Percentiles rank a stretch among this genome's conserved stretches.
These are phyloP conservation scores for Mortierella sp. DNA, from an alignment of 371 early-diverging fungal species.

Conservation along the genomic window DNA sequence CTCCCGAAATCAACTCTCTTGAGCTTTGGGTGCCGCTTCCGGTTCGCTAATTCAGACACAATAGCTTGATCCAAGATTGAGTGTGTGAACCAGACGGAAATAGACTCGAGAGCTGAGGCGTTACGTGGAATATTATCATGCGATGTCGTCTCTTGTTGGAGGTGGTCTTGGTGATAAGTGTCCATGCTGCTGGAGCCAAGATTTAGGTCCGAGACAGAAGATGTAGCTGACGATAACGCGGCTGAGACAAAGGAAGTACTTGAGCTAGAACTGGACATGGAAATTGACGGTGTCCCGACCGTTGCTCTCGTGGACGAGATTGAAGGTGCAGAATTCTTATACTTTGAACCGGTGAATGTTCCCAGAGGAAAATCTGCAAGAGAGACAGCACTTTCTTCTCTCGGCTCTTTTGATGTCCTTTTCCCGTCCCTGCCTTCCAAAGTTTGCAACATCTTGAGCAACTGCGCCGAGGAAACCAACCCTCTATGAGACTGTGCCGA, in stretches of 20 bases:
- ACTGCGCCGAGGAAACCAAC: constrained; percentile 14
- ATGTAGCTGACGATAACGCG: constrained; percentile 8
- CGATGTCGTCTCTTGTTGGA: constrained; percentile 3
- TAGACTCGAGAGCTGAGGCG: constrained; percentile 36
- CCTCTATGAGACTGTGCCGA: constrained; percentile 37
- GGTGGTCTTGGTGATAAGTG: background rate
- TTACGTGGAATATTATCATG: background rate
- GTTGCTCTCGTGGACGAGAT: constrained; percentile 27
- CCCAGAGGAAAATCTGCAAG: constrained; percentile 38
- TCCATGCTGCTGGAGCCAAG: background rate
- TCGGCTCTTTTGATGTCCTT: background rate
- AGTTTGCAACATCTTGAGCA: constrained; percentile 20
- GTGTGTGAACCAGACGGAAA: constrained; percentile 46
- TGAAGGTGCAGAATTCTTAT: constrained; percentile 14
- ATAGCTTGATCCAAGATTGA: constrained; percentile 35
- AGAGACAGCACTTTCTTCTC: constrained; percentile 14
- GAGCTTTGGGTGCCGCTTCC: constrained; percentile 32
- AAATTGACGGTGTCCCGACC: constrained; percentile 12
- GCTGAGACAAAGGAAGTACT: constrained; percentile 9
- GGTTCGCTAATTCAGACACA: constrained; percentile 22
- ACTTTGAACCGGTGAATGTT: constrained; percentile 12
- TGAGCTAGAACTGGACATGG: constrained; percentile 14
- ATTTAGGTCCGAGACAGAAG: background rate
- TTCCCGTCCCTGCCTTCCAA: constrained; percentile 14
- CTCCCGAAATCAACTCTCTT: constrained; percentile 47